A percentile compares a stretch with the other conserved stretches of the same genome.
phyloP scores from a whole-genome alignment of 2,329 filamentous ascomycete genomes.

The Claviceps monticola region DNA sequence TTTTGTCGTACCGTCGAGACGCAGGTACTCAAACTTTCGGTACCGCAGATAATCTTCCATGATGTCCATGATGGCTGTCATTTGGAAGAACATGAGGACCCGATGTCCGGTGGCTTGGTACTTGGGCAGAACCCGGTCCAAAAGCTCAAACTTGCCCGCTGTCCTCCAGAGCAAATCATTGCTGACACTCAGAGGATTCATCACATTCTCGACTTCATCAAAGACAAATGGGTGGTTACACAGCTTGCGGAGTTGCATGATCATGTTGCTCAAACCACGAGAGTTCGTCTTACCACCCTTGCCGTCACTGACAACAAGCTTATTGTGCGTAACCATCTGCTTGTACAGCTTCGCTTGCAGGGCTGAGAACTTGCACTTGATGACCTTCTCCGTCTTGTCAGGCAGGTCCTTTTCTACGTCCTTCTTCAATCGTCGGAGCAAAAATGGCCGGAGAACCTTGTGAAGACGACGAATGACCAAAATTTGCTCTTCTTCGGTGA shows the following conservation, averaged over 20 bases:
- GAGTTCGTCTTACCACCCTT: slow-evolving; percentile 91
- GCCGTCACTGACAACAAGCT: slow-evolving; percentile 83
- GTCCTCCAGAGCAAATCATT: slow-evolving; percentile 95
- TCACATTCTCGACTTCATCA: slow-evolving; percentile 92
- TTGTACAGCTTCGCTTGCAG: slow-evolving; percentile 91
- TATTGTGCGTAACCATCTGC: slow-evolving; percentile 93
- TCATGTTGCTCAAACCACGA: slow-evolving; percentile 96
- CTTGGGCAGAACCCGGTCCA: slow-evolving; percentile 86
- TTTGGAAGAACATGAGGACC: slow-evolving; percentile 99
- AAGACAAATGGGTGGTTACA: slow-evolving; percentile 99
- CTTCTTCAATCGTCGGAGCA: slow-evolving; percentile 96
- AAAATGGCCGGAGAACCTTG: slow-evolving; percentile 92
- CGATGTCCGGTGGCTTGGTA: slow-evolving; percentile 85
- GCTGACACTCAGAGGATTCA: slow-evolving; percentile 78
- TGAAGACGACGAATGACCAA: slow-evolving; percentile 96
- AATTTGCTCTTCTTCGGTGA: slow-evolving; percentile 98
- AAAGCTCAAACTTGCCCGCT: slow-evolving; percentile 89
- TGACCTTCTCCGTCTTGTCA: slow-evolving; percentile 97
- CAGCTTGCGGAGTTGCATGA: slow-evolving; percentile 97
- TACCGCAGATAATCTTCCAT: slow-evolving; percentile 96
- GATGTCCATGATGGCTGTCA: slow-evolving; percentile 99
- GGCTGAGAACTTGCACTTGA: slow-evolving; percentile 97
- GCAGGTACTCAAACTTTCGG: slow-evolving; percentile 71
- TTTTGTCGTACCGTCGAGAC: slow-evolving; percentile 92
- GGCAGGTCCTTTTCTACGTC: slow-evolving; percentile 98